Evolutionary conservation across 192 early-diverging fungal genomes (phyloP).

Genomic region (Rhizoclosmatium sp.): DNA sequence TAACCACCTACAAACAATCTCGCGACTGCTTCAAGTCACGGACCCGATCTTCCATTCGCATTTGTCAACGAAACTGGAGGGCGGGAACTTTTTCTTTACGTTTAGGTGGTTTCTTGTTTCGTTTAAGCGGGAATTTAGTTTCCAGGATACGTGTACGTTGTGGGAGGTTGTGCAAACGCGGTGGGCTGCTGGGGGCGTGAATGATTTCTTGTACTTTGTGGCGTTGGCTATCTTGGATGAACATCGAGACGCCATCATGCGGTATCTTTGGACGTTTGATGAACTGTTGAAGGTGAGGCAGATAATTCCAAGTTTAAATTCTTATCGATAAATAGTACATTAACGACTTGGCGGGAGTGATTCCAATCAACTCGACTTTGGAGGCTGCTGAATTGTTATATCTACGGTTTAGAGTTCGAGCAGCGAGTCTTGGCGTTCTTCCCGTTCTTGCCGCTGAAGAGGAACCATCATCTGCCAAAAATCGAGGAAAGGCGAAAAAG

Average conservation of each 20-base stretch:
- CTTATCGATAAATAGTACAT: conserved; percentile 64
- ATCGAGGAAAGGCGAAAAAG: too few relatives aligned
- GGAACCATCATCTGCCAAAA: too few relatives aligned
- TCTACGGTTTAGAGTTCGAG: conserved; percentile 64
- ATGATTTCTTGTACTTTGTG: conserved; percentile 92
- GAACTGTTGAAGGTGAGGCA: conserved; percentile 83
- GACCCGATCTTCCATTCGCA: conserved; percentile 38
- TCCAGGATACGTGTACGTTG: conserved; percentile 59
- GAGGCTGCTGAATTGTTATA: conserved; percentile 81
- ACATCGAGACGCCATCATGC: conserved; percentile 82
- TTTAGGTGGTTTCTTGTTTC: conserved; percentile 97
- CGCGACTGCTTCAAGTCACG: conserved; percentile 23
- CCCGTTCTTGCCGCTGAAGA: not conserved
- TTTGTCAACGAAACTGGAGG: conserved; percentile 17
- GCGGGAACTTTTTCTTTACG: conserved; percentile 90
- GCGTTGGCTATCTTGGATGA: conserved; percentile 94
- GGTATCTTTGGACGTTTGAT: conserved; percentile 84
- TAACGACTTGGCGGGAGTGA: conserved; percentile 80
- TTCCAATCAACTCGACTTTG: conserved; percentile 77
- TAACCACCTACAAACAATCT: conserved; percentile 28
- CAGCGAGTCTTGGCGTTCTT: conserved; percentile 41
- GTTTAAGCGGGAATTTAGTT: conserved; percentile 58
- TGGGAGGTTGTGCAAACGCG: conserved; percentile 81
- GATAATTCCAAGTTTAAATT: conserved; percentile 4
- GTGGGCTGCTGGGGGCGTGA: conserved; percentile 47